Evolutionary conservation across 2,329 filamentous ascomycete species (phyloP), one percentile per base, ranked within the genome.

Genomic region (Neonectria punicea): DNA sequence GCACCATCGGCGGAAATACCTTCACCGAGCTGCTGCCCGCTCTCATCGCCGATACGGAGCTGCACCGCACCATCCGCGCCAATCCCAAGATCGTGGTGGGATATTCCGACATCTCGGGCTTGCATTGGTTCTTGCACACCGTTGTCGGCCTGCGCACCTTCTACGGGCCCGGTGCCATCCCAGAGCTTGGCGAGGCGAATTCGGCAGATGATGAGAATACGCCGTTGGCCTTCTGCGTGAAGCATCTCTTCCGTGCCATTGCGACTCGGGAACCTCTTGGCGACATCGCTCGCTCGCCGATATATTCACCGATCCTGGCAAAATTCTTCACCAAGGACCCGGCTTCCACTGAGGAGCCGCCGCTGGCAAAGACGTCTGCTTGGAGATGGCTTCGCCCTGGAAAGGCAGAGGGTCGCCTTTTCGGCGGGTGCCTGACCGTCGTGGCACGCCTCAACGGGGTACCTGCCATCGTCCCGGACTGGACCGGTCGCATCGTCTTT

Each of bases 21-120:
- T 78, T 81, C 55, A 81, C 74, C 3, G 80, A 83, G 72, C 76
- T 83, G 14, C 68, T 82, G 0, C 81, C 80, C 0, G 71, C 74
- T 2, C 65, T 83, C 0, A 62, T 80, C 5, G 76, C 71, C 1
- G 81, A 83, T 61, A 71, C 67, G 6, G 75, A 74, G 10, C 73
- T 82, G 2, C 78, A 80, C 32, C 56, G 25, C 11, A 58, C 63
- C 1, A 77, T 83, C 41, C 76, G 75, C 5, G 67, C 65, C 2
- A 74, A 79, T 50, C 81, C 81, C 36, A 83, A 82, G 73, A 75
- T 83, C 20, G 74, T 83, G 1, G 76, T 82, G 16, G 81, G 81
- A 2, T 81, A 76, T 60, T 81, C 79, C 1, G 81, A 83, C 60
- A 82, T 82, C 57, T 80, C 79, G 1, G 75, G 77, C 34, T 61